These are phyloP conservation scores for Chaetomiaceae sp. DNA, from an alignment of 2,329 filamentous ascomycete genomes.

Conservation along the genomic window DNA sequence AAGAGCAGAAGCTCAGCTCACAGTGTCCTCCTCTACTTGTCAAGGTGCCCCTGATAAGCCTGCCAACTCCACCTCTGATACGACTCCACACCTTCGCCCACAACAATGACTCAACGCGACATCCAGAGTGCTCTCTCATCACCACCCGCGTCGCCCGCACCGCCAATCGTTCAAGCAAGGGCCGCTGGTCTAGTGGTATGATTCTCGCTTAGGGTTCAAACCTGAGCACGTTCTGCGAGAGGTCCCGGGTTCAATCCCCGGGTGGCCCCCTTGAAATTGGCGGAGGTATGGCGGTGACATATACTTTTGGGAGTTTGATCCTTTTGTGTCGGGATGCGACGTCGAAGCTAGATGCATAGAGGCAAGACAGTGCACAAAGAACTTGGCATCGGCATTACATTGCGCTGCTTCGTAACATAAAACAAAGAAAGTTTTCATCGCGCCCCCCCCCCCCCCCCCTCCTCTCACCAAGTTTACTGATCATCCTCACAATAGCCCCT, in stretches of 20 bases:
- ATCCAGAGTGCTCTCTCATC: not conserved
- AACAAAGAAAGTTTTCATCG: no score
- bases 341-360: no score
- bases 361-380: no score
- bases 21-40: no score
- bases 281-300: no score
- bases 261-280: constrained; percentile 18
- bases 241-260: constrained; percentile 42
- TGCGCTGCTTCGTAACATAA: no score
- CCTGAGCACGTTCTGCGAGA: constrained; percentile 32
- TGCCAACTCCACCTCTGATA: no score
- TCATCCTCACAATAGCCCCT: not conserved
- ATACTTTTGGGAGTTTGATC: no score
- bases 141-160: not conserved
- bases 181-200: constrained; percentile 56
- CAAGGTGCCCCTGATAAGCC: no score
- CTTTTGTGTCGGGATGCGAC: no score
- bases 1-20: no score
- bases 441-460: not conserved
- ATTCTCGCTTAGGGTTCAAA: constrained; percentile 57
- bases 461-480: not conserved
- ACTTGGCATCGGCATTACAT: no score
- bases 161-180: constrained; percentile 6
- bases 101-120: constrained; percentile 3
- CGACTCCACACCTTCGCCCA: not conserved